A percentile compares a stretch with the other conserved stretches of the same genome.
Conservation (phyloP, 164 flowering plant genomes). For the Magnolia sinica region DNA sequence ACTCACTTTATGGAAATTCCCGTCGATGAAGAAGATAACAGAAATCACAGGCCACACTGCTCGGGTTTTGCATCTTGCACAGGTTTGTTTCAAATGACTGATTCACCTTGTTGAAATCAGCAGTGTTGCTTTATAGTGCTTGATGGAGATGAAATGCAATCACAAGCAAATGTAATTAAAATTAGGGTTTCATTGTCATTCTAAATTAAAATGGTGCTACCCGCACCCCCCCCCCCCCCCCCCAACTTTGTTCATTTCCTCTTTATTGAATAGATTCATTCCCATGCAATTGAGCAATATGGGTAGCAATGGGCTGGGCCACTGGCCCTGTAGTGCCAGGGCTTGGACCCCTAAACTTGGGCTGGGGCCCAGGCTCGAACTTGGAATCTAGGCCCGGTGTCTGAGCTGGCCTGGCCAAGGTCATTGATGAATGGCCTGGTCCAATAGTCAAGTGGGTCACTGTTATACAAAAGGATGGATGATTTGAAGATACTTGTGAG, state of each 20-base stretch:
- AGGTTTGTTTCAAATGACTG: constrained; percentile 5
- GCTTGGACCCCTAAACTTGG: too few species aligned
- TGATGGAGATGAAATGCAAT: neutral
- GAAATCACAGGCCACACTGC: constrained; percentile 7
- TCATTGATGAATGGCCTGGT: too few species aligned
- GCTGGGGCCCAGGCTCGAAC: too few species aligned
- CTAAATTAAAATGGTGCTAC: neutral
- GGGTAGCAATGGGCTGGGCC: too few species aligned
- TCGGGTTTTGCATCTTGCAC: constrained; percentile 7
- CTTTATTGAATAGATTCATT: neutral
- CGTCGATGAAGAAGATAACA: constrained; percentile 6
- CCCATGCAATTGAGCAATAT: too few species aligned
- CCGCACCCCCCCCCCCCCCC: too few species aligned
- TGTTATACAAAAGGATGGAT: too few species aligned
- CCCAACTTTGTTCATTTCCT: neutral
- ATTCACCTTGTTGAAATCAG: neutral
- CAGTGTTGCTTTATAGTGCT: neutral
- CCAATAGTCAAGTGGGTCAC: too few species aligned
- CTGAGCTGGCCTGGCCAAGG: too few species aligned
- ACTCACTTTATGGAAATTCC: constrained; percentile 6
- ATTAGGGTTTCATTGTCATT: neutral
- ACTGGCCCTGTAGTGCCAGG: too few species aligned
- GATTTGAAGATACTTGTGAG: too few species aligned
- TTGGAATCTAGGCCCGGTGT: too few species aligned
- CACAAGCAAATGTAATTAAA: neutral